Evolutionary conservation across 2,329 filamentous ascomycete genomes (phyloP), one percentile per base, ranked within the genome.

Genomic region (Paraphoma sp.): DNA sequence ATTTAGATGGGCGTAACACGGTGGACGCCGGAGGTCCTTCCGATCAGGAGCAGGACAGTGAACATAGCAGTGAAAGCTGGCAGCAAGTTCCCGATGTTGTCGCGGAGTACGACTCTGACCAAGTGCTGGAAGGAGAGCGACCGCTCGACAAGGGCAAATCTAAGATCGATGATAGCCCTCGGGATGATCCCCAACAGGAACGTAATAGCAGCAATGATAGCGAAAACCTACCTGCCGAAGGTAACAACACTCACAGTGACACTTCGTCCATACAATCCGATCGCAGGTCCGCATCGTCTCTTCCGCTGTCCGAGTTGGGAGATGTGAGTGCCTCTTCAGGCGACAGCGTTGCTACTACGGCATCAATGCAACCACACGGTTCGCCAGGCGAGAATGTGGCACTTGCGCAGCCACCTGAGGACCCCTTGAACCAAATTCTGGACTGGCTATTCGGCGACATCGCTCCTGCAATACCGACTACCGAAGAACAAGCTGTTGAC

Each of bases 391-490:
- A 23, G 23, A 5, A 23, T 18, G 57, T 30, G 41, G 65, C 62
- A 8, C 52, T 43, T 54, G 54, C 47, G 16, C 63, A 61, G 36
- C 60, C 52, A 4, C 65, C 59, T 14, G 51, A 51, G 43, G 53
- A 56, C 18, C 40, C 69, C 6, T 14, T 75, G 6, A 73, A 80
- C 33, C 67, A 69, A 16, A 51, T 79, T 1, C 61, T 77, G 17
- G 76, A 83, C 47, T 83, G 79, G 80, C 76, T 83, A 55, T 83
- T 80, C 76, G 80, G 77, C 9, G 81, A 81, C 51, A 76, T 82
- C 17, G 70, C 71, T 38, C 71, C 72, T 6, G 59, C 61, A n/a
- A 54, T 58, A 9, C 70, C 63, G 40, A 64, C 58, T 48, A 51
- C 53, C 9, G 71, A 72, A n/a, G 72, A 72, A 18, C 69, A 51